Percentiles rank a stretch among this genome's conserved stretches.
Conservation (phyloP, 306 rosid genomes). For the Astragalus membranaceus region DNA sequence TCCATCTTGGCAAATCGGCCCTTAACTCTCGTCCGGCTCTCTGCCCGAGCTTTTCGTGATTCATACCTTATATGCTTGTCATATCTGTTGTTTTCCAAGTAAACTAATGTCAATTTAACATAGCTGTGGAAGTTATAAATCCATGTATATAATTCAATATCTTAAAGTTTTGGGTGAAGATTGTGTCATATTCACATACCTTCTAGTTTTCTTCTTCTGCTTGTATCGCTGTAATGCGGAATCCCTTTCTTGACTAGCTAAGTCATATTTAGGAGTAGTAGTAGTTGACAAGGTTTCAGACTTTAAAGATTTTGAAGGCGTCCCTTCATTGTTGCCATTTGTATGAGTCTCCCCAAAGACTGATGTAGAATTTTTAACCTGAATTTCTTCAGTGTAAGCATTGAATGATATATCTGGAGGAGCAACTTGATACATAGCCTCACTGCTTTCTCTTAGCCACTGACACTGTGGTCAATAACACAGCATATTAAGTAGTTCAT, state of each 20-base stretch:
- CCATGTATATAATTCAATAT: no score
- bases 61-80: constrained; percentile 85
- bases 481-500: background rate
- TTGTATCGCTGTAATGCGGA: constrained; percentile 78
- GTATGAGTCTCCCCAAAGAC: constrained; percentile 23
- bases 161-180: no score
- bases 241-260: constrained; percentile 64
- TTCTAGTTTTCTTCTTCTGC: constrained; percentile 85
- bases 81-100: constrained; percentile 47
- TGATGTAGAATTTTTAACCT: constrained; percentile 25
- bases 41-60: constrained; percentile 81
- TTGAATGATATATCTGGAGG: constrained; percentile 22
- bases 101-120: constrained; percentile 4
- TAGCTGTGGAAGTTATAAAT: background rate
- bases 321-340: constrained; percentile 22
- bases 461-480: constrained; percentile 20
- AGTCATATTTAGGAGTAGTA: constrained; percentile 45
- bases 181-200: no score
- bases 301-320: constrained; percentile 11
- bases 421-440: constrained; percentile 35
- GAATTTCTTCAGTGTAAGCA: constrained; percentile 37
- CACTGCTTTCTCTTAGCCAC: constrained; percentile 33
- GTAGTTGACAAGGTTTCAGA: constrained; percentile 29
- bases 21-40: constrained; percentile 66
- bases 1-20: constrained; percentile 83